These are phyloP conservation scores for Daldinia grandis DNA, from an alignment of 495 filamentous ascomycete species.

Conservation along the genomic window DNA sequence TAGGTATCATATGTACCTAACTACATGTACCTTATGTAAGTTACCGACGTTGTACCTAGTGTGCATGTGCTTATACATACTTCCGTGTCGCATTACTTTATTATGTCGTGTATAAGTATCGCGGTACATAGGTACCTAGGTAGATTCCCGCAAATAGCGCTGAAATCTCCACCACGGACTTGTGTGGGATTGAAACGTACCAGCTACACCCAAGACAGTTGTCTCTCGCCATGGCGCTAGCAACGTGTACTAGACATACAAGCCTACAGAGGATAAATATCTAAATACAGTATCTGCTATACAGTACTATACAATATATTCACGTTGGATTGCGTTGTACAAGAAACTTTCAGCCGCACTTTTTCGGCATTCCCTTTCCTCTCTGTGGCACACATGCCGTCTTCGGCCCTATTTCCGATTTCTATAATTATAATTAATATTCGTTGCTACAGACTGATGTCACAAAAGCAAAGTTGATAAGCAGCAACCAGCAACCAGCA, in stretches of 20 bases:
- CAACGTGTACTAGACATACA: background rate
- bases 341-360: constrained; percentile 25
- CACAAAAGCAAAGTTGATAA: background rate
- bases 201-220: background rate
- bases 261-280: too few species aligned
- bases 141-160: constrained; percentile 1
- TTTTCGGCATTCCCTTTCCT: constrained; percentile 15
- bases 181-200: background rate
- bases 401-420: constrained; percentile 3
- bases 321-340: constrained; percentile 9
- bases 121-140: too few species aligned
- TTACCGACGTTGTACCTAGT: background rate
- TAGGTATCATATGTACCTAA: background rate
- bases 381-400: constrained; percentile 7
- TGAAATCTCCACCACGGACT: constrained; percentile 1
- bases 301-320: background rate
- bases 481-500: too few species aligned
- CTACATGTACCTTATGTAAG: background rate
- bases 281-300: background rate
- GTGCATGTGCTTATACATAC: background rate
- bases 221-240: constrained; percentile 1
- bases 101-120: background rate
- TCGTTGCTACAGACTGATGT: constrained; percentile 1
- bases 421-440: constrained; percentile 24
- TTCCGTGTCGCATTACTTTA: background rate